Evolutionary conservation across 1,139 yeast species (phyloP).

Genomic region (Geotrichum fermentans): DNA sequence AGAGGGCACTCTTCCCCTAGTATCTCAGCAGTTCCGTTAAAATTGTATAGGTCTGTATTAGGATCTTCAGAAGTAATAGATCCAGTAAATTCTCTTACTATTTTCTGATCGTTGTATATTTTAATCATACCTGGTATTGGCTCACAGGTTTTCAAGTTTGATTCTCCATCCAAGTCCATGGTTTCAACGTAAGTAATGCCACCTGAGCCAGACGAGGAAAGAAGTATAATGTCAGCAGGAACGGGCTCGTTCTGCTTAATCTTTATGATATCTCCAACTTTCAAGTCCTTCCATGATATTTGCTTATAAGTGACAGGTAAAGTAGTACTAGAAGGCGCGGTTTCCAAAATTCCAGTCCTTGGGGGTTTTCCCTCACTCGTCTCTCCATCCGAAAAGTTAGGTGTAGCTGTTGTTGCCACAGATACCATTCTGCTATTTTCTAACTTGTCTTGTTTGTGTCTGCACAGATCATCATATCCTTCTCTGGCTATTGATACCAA

Average conservation of each 20-base stretch:
- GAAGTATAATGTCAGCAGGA: slow-evolving; percentile 79
- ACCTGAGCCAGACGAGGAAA: slow-evolving; percentile 61
- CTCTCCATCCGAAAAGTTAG: slow-evolving; percentile 1
- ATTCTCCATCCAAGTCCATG: slow-evolving; percentile 97
- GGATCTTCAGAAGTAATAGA: slow-evolving; percentile 76
- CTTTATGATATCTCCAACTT: slow-evolving; percentile 78
- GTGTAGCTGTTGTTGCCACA: slow-evolving; percentile 32
- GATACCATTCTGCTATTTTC: slow-evolving; percentile 65
- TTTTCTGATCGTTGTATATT: slow-evolving; percentile 47
- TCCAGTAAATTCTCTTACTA: slow-evolving; percentile 49
- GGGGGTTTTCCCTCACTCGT: slow-evolving; percentile 10
- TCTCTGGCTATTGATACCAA: slow-evolving; percentile 89
- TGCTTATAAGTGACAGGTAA: slow-evolving; percentile 36
- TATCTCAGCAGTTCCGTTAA: slow-evolving; percentile 63
- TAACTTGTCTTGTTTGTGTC: slow-evolving; percentile 78
- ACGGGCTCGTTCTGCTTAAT: slow-evolving; percentile 81
- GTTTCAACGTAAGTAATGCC: slow-evolving; percentile 86
- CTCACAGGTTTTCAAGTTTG: slow-evolving; percentile 70
- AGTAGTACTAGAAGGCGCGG: slow-evolving; percentile 9
- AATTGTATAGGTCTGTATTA: slow-evolving; percentile 81
- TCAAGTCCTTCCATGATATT: slow-evolving; percentile 64
- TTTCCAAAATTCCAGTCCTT: slow-evolving; percentile 22
- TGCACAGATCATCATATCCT: slow-evolving; percentile 85
- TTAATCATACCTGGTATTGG: slow-evolving; percentile 62
- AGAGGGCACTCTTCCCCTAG: slow-evolving; percentile 49